Evolutionary conservation across 768 basidiomycete genomes (phyloP), one percentile per base, ranked within the genome.

Genomic region (Rhodotorula diobovata): DNA sequence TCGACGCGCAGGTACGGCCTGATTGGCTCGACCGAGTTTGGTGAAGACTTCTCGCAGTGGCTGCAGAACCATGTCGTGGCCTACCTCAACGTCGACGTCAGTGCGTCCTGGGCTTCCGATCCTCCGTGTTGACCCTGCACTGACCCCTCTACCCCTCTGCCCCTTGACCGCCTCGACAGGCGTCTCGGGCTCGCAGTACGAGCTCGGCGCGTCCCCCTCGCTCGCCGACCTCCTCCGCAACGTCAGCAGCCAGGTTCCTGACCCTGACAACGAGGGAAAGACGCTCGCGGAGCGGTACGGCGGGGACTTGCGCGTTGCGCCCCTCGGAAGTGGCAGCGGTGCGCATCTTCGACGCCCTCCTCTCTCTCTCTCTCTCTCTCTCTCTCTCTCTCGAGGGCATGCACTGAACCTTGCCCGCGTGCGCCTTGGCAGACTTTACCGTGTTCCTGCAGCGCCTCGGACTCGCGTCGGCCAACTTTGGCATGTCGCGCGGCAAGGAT

Each of bases 11-110:
- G 63, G 84, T 85, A 85, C 63, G 90, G 90, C 35, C 84, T 92
- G 53, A 79, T 83, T 25, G 94, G 94, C 37, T 90, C 88, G 77
- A 94, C 91, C 8, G 95, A 97, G 80, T 95, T 89, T 86, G 92
- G 88, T 6, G 95, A 97, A 79, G 95, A 97, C 78, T 97, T 95
- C 77, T 78, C 87, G 0, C 84, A 86, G 25, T 95, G 89, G 87
- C 86, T 97, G 50, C 84, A 85, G 51, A 82, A 88, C 45, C 85
- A 94, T 71, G 89, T 88, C 55, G 92, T 90, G 25, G 85, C 90
- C 23, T 98, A 97, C 78, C 81, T 96, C 67, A 96, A 96, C 78
- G 84, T 93, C 35, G 87, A 84, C 82, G 77, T 48, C 81, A 76
- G n/a, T 30, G 37, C 35, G 68, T 76, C 56, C n/a, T n/a, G 25